phyloP scores from a whole-genome alignment of 1,139 yeast genomes.

The Saccharomyces hybrid region DNA sequence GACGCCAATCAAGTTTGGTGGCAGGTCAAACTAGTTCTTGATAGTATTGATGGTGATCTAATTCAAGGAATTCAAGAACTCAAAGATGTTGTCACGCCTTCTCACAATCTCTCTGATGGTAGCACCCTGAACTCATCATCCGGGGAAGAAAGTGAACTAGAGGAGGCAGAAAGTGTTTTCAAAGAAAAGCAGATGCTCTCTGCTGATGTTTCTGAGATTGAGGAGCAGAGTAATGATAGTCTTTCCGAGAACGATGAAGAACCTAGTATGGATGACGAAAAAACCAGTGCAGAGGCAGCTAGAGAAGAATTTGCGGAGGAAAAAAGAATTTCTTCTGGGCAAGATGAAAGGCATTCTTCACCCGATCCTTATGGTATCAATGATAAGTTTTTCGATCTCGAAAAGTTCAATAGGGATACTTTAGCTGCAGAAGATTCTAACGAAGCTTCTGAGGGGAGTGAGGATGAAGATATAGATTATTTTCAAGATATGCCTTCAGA shows the following conservation, averaged over 20 bases:
- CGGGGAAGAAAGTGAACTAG: conserved; percentile 14
- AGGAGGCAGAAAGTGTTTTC: conserved; percentile 3
- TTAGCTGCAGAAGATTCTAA: conserved; percentile 56
- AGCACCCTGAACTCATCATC: conserved; percentile 8
- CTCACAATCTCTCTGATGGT: conserved; percentile 1
- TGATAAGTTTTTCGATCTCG: conserved; percentile 79
- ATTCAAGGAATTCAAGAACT: conserved; percentile 41
- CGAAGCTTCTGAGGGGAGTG: conserved; percentile 39
- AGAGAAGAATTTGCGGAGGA: conserved; percentile 20
- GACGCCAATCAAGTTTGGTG: conserved; percentile 93
- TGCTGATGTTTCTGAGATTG: not conserved
- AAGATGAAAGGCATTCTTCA: conserved; percentile 7
- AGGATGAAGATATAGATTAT: conserved; percentile 53
- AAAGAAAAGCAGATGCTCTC: not conserved
- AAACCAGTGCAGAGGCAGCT: conserved; percentile 13
- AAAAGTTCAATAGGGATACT: conserved; percentile 76
- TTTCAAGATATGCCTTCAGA: conserved; percentile 49
- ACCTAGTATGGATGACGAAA: not conserved
- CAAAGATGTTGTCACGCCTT: conserved; percentile 29
- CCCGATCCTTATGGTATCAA: conserved; percentile 52
- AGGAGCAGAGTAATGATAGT: not conserved
- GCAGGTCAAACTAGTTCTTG: conserved; percentile 77
- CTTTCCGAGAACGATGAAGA: not conserved
- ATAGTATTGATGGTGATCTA: conserved; percentile 54
- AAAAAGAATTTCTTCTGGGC: conserved; percentile 13